These are phyloP conservation scores for Russula sp. DNA, from an alignment of 768 basidiomycete genomes.

Conservation along the genomic window DNA sequence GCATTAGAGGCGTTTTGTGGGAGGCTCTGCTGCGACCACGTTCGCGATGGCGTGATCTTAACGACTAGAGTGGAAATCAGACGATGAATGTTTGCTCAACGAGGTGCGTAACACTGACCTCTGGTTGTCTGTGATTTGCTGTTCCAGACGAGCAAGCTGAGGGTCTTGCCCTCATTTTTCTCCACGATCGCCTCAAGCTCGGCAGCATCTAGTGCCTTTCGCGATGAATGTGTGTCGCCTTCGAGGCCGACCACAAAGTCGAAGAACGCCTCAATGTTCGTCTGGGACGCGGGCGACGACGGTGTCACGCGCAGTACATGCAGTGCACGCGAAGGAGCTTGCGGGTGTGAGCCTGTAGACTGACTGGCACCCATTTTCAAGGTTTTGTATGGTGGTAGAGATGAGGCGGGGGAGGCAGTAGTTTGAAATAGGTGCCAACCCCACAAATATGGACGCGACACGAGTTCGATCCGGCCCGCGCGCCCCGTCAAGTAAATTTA, in stretches of 20 bases:
- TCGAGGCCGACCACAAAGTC: constrained; percentile 94
- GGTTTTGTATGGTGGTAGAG: not conserved
- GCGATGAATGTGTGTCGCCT: constrained; percentile 50
- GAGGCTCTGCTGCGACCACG: constrained; percentile 58
- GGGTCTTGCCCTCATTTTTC: constrained; percentile 60
- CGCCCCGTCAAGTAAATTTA: not conserved
- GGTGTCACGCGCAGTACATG: constrained; percentile 90
- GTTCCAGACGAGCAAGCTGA: constrained; percentile 79
- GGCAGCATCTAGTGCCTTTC: constrained; percentile 55
- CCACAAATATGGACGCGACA: too few relatives aligned
- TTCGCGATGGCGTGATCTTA: constrained; percentile 74
- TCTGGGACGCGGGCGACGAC: constrained; percentile 80
- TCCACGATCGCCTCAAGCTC: constrained; percentile 80
- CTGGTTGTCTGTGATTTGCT: constrained; percentile 68
- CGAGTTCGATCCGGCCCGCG: not conserved
- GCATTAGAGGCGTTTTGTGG: constrained; percentile 36
- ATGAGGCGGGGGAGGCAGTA: not conserved
- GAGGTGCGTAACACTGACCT: constrained; percentile 39
- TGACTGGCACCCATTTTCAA: constrained; percentile 68
- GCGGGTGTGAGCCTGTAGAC: constrained; percentile 43
- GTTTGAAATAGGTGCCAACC: not conserved
- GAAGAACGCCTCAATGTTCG: constrained; percentile 87
- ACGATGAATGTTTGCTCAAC: not conserved
- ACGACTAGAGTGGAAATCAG: constrained; percentile 51
- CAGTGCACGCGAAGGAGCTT: constrained; percentile 56